Base-by-base conservation (phyloP, 257 asterid species). In the Ligustrum vulgare region DNA sequence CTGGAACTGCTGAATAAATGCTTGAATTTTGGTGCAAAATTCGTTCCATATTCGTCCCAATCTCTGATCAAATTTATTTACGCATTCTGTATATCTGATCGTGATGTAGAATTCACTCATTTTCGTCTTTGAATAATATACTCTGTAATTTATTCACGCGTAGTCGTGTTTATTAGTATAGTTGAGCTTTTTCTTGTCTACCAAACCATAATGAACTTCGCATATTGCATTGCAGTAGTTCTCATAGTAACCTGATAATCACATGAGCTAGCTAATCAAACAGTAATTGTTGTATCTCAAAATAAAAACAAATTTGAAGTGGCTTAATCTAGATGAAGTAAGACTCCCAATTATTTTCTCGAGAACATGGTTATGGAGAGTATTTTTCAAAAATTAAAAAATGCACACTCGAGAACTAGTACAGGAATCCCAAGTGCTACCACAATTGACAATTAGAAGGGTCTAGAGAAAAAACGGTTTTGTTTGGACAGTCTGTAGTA, bases 1-100 rank as follows among this genome's bases (percentile, higher is more conserved):
- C 96, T 33, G 99, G 96, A 81, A 79, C 89, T 54, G 63, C 9
- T 33, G 97, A 91, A 74, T 94, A 79, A 80, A 80, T 56, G 78
- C 75, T 66, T 22, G 43, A 1, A n/a, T 45, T 45, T 8, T 16
- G 28, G 32, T 15, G 39, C 68, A 34, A 35, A 18, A n/a, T 67
- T 64, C 35, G 60, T 81, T 69, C 62, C 75, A 45, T n/a, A 18
- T 2, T 45, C 13, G 32, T 71, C 77, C 67, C 64, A 54, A 64
- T 72, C 49, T 58, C 82, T 77, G 79, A 75, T 75, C 77, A 39
- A 81, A 51, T 74, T 69, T 39, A 58, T 28, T 45, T 45, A 45
- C 56, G 54, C 43, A 43, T 82, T 66, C 77, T 80, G 75, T 80
- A 67, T 69, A 69, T 81, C 79, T 45, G 79, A 25, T 76, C 75